Conservation (phyloP, 179 eudicot species). For the Spinacia oleracea region DNA sequence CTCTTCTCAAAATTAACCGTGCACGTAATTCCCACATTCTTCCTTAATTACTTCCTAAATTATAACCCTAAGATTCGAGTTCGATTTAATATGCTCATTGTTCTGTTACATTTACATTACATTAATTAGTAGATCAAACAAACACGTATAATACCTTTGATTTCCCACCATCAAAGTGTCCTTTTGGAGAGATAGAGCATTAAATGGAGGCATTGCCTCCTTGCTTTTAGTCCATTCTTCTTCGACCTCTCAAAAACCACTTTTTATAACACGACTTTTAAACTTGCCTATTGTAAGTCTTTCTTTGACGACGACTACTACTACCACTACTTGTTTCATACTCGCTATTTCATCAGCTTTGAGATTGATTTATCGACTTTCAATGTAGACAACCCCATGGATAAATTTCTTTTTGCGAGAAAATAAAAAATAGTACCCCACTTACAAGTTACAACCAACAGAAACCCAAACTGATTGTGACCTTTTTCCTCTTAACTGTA, state of each 20-base stretch:
- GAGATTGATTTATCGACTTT: background rate
- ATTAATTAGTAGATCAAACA: background rate
- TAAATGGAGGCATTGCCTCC: constrained; percentile 15
- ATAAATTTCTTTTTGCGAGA: background rate
- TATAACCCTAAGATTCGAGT: background rate
- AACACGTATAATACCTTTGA: background rate
- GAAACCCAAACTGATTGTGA: constrained; percentile 29
- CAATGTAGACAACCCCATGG: background rate
- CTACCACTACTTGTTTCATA: background rate
- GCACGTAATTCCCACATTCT: background rate
- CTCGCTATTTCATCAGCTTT: background rate
- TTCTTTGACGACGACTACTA: no score
- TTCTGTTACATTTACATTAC: no score
- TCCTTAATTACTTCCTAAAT: background rate
- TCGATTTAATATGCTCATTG: no score
- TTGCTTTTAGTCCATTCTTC: background rate
- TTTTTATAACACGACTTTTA: background rate
- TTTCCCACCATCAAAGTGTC: background rate
- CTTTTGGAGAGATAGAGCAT: background rate
- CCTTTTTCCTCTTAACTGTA: constrained; percentile 41
- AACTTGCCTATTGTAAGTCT: background rate
- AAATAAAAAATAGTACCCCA: constrained; percentile 13
- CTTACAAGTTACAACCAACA: constrained; percentile 26
- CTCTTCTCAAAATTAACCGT: background rate
- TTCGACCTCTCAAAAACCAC: background rate